Evolutionary conservation across 768 basidiomycete species (phyloP).

Genomic region (Pleurotus giganteus): DNA sequence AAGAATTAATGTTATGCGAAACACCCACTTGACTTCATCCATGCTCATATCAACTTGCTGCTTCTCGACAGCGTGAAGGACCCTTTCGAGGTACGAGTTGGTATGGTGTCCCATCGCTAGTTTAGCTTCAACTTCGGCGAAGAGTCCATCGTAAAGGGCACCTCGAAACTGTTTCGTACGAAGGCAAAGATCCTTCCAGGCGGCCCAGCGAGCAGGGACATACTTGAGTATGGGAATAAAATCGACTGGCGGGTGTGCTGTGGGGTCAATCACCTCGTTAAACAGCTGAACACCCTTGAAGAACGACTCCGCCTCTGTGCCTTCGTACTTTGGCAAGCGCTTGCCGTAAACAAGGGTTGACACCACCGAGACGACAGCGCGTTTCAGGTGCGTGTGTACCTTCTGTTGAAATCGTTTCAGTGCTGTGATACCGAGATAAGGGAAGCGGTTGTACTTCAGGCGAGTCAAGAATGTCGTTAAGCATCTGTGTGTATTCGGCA

Average conservation of each 20-base stretch:
- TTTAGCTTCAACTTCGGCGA: background rate
- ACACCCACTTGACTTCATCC: background rate
- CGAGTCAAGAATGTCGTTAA: conserved; percentile 24
- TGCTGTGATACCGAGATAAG: background rate
- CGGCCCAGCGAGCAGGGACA: conserved; percentile 16
- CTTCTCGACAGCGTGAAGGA: background rate
- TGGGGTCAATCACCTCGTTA: conserved; percentile 1
- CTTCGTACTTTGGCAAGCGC: conserved; percentile 10
- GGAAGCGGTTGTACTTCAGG: conserved; percentile 21
- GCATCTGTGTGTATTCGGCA: conserved; percentile 25
- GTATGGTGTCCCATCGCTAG: background rate
- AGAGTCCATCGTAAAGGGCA: background rate
- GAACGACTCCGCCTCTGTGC: conserved; percentile 7
- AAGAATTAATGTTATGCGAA: background rate
- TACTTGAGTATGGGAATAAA: conserved; percentile 15
- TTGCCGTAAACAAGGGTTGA: conserved; percentile 14
- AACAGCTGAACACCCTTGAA: conserved; percentile 4
- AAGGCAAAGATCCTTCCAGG: conserved; percentile 14
- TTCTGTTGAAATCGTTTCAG: conserved; percentile 1
- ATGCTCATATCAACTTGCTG: background rate
- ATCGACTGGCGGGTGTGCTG: conserved; percentile 15
- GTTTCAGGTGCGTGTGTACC: conserved; percentile 6
- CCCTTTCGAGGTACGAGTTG: background rate
- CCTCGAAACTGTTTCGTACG: conserved; percentile 1
- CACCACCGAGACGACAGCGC: conserved; percentile 12